Evolutionary conservation across 371 early-diverging fungal species (phyloP).

Genomic region (Syncephalastrum racemosum): DNA sequence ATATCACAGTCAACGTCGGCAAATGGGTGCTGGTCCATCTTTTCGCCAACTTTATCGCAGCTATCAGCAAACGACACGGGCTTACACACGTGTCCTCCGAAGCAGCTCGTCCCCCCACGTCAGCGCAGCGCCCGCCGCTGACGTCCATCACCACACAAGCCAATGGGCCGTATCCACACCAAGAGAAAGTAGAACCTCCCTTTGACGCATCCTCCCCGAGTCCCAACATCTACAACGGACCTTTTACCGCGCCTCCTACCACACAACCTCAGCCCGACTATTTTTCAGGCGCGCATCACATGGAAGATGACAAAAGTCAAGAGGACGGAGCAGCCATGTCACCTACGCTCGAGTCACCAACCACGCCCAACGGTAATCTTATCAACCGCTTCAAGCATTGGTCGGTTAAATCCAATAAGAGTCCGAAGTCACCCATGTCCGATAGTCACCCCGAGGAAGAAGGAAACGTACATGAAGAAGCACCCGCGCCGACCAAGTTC

Average conservation of each 20-base stretch:
- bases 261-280: conserved; percentile 40
- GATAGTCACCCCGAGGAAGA: background rate
- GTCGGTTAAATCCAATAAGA: conserved; percentile 50
- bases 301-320: no score
- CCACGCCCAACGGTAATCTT: conserved; percentile 40
- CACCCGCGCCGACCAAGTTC: conserved; percentile 1
- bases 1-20: conserved; percentile 71
- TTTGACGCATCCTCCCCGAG: conserved; percentile 9
- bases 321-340: conserved; percentile 28
- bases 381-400: conserved; percentile 55
- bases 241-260: conserved; percentile 47
- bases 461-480: background rate
- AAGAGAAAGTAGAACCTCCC: conserved; percentile 5
- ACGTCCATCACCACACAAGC: conserved; percentile 10
- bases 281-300: conserved; percentile 46
- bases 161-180: no score
- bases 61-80: conserved; percentile 41
- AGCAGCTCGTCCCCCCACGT: conserved; percentile 12
- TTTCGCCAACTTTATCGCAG: conserved; percentile 56
- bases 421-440: background rate
- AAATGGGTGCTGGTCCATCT: conserved; percentile 82
- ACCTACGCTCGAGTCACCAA: conserved; percentile 26
- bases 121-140: conserved; percentile 4
- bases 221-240: conserved; percentile 20
- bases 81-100: conserved; percentile 11